Percentiles rank a stretch among this genome's conserved stretches.
Evolutionary conservation across 1,284 basidiomycete genomes (phyloP).

Genomic region (Austroboletus novae-zelandiae): DNA sequence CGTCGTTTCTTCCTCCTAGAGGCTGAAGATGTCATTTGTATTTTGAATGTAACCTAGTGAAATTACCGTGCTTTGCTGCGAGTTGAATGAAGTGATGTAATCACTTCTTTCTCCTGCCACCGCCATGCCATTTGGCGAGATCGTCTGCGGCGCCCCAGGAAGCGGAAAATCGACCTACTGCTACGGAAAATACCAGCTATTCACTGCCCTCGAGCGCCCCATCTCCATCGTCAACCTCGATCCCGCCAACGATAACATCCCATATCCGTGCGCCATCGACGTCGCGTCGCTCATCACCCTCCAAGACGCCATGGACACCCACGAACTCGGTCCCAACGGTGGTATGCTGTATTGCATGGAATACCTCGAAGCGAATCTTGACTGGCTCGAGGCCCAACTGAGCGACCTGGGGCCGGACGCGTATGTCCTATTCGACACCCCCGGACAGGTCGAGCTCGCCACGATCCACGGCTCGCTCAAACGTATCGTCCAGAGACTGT

Average conservation of each 20-base stretch:
- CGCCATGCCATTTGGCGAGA: slow-evolving; percentile 80
- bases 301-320: slow-evolving; percentile 83
- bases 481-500: slow-evolving; percentile 64
- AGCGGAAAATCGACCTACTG: slow-evolving; percentile 95
- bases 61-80: too few species aligned
- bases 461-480: slow-evolving; percentile 93
- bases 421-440: slow-evolving; percentile 94
- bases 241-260: slow-evolving; percentile 87
- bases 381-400: slow-evolving; percentile 87
- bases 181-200: slow-evolving; percentile 90
- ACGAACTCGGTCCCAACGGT: slow-evolving; percentile 92
- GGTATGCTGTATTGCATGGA: slow-evolving; percentile 98
- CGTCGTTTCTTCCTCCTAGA: slow-evolving; percentile 32
- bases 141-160: slow-evolving; percentile 91
- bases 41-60: too few species aligned
- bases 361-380: slow-evolving; percentile 92
- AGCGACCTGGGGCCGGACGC: slow-evolving; percentile 66
- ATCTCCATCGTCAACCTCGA: slow-evolving; percentile 94
- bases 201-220: slow-evolving; percentile 82
- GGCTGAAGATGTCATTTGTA: not conserved
- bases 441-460: slow-evolving; percentile 96
- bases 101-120: not conserved
- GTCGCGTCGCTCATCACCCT: slow-evolving; percentile 88
- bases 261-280: slow-evolving; percentile 89
- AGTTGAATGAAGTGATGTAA: too few species aligned